Evolutionary conservation across 768 basidiomycete genomes (phyloP).

Genomic region (Tulasnella sp.): DNA sequence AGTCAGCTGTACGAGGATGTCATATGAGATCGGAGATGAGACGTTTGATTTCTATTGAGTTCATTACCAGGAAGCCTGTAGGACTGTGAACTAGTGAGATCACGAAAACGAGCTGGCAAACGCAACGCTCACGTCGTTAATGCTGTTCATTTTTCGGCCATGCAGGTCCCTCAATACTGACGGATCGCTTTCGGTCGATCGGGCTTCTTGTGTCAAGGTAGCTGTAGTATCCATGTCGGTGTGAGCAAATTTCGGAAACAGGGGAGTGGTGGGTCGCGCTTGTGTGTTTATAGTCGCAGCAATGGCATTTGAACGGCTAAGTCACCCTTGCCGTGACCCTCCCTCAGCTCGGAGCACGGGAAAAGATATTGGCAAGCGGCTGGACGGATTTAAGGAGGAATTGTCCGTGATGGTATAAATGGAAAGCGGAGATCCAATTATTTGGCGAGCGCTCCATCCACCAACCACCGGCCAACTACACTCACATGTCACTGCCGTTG

Average conservation of each 20-base stretch:
- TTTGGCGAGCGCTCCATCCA: too few relatives aligned
- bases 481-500: too few relatives aligned
- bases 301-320: too few relatives aligned
- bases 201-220: not conserved
- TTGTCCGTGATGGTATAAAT: too few relatives aligned
- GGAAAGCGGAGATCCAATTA: too few relatives aligned
- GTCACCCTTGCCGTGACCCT: too few relatives aligned
- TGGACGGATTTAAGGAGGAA: too few relatives aligned
- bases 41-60: not conserved
- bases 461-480: too few relatives aligned
- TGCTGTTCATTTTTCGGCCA: constrained; percentile 28
- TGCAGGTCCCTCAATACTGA: constrained; percentile 14
- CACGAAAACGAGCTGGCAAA: not conserved
- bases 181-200: not conserved
- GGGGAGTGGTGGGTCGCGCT: too few relatives aligned
- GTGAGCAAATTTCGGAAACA: not conserved
- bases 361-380: too few relatives aligned
- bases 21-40: not conserved
- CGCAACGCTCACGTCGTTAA: constrained; percentile 14
- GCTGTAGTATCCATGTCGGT: not conserved
- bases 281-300: too few relatives aligned
- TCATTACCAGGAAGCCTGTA: constrained; percentile 2
- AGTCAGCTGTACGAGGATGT: constrained; percentile 14
- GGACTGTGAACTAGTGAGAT: not conserved
- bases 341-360: too few relatives aligned